phyloP scores from a whole-genome alignment of 495 filamentous ascomycete genomes.

The Xylaria scruposa region DNA sequence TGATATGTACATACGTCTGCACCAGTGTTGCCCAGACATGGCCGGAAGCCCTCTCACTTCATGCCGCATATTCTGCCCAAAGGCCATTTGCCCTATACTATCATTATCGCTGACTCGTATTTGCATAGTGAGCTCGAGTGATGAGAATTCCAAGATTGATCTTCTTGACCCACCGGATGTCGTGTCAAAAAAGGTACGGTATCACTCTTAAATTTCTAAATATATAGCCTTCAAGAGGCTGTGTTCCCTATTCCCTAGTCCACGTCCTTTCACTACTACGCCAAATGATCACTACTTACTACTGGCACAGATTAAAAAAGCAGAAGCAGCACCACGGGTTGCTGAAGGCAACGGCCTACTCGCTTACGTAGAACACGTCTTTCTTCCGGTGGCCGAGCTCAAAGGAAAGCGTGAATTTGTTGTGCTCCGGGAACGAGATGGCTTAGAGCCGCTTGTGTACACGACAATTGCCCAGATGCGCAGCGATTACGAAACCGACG shows the following conservation, averaged over 20 bases:
- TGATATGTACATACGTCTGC: too few relatives aligned
- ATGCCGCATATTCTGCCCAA: too few relatives aligned
- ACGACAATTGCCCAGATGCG: constrained; percentile 71
- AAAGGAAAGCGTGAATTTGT: constrained; percentile 57
- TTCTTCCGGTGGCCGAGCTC: constrained; percentile 71
- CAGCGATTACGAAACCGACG: constrained; percentile 79
- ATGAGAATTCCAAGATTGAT: constrained; percentile 86
- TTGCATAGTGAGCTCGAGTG: constrained; percentile 53
- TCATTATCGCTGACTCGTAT: neutral
- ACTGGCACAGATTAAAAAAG: constrained; percentile 67
- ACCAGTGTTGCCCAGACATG: too few relatives aligned
- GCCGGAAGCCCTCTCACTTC: too few relatives aligned
- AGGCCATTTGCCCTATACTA: too few relatives aligned
- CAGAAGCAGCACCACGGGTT: constrained; percentile 73
- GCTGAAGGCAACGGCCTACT: constrained; percentile 87
- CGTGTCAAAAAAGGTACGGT: constrained; percentile 67
- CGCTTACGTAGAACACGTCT: constrained; percentile 80
- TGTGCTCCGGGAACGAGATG: constrained; percentile 66
- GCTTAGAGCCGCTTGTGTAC: constrained; percentile 79
- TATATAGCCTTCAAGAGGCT: neutral
- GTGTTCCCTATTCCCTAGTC: neutral
- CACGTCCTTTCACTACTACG: neutral
- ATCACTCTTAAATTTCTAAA: neutral
- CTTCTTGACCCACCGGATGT: constrained; percentile 77
- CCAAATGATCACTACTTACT: neutral